Evolutionary conservation across 2,329 filamentous ascomycete genomes (phyloP), one percentile per base, ranked within the genome.

Genomic region (Penicillium sp.): DNA sequence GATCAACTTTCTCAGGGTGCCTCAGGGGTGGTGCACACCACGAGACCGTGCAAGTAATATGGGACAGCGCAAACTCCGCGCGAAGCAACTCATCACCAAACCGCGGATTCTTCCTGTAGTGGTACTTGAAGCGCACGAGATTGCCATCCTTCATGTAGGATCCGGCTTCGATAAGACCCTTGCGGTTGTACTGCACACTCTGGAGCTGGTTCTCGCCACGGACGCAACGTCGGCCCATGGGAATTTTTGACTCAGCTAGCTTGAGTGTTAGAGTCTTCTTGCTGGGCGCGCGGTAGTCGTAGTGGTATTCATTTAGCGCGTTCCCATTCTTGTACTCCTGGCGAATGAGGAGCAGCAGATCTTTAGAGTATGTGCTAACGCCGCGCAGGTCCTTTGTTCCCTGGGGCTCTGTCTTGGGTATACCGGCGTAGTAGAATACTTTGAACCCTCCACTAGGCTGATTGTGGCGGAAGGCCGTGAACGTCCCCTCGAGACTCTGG

Each of bases 61-160:
- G 83, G 4, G 82, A 78, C 56, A 86, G 75, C 0, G 81, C 78
- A 64, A 84, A 86, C 63, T 86, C 84, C 0, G 83, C 84, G 52
- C 84, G 79, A 3, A 86, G 76, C n/a, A 86, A 75, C 61, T 85
- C 84, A 67, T 85, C 84, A 26, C 82, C 82, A 60, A 83, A 84
- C 41, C 79, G 81, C 13, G 83, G 80, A 60, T 82, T 82, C 67
- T 84, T 83, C 48, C 84, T 81, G 69, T 86, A 86, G 65, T 82
- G 79, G 59, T 83, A 84, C 62, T 82, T 82, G 77, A 86, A 86
- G 17, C 81, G 79, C 17, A 85, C 77, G 11, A 84, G 68, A 60
- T 84, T 85, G 2, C 78, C 79, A 62, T 85, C 80, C 60, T 80
- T 82, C 64, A 85, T 77, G 67, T 84, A 85, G 3, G 83, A 85